Conservation (phyloP, 148 eudicot species). For the Beta vulgaris region DNA sequence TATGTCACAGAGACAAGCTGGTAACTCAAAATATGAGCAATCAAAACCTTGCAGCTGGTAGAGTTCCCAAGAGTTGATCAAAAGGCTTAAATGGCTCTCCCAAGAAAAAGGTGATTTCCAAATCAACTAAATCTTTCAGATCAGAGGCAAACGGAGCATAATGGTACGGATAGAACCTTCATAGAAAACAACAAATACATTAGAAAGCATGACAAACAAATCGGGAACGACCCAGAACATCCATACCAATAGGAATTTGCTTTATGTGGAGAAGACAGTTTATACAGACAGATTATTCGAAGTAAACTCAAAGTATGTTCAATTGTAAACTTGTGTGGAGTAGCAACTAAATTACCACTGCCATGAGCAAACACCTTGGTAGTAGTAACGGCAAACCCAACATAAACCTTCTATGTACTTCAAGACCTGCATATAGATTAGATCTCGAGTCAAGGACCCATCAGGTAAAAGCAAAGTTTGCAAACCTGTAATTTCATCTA, state of each 20-base stretch:
- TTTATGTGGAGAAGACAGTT: not conserved
- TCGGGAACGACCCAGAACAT: not conserved
- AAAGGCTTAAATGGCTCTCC: slow-evolving; percentile 99
- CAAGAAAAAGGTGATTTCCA: slow-evolving; percentile 88
- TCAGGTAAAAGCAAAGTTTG: not conserved
- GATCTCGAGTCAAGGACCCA: slow-evolving; percentile 7
- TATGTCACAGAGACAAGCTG: not conserved
- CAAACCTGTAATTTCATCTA: not conserved
- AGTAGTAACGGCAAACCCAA: slow-evolving; percentile 98
- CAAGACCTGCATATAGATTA: slow-evolving; percentile 63
- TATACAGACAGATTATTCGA: not conserved
- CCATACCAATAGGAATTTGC: not conserved
- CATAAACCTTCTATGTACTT: slow-evolving; percentile 96
- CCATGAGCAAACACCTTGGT: slow-evolving; percentile 99
- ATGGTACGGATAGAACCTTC: slow-evolving; percentile 96
- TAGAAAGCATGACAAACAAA: slow-evolving; percentile 5
- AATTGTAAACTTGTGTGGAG: not conserved
- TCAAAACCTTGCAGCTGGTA: slow-evolving; percentile 92
- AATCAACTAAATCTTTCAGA: slow-evolving; percentile 75
- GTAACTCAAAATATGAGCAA: not conserved
- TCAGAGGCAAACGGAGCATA: slow-evolving; percentile 99
- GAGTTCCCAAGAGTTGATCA: slow-evolving; percentile 95
- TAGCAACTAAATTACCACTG: slow-evolving; percentile 55
- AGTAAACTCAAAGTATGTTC: too few species aligned
- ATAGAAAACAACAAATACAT: slow-evolving; percentile 22